Evolutionary conservation across 768 basidiomycete genomes (phyloP), one percentile per base, ranked within the genome.

Genomic region (Phallus indusiatus): DNA sequence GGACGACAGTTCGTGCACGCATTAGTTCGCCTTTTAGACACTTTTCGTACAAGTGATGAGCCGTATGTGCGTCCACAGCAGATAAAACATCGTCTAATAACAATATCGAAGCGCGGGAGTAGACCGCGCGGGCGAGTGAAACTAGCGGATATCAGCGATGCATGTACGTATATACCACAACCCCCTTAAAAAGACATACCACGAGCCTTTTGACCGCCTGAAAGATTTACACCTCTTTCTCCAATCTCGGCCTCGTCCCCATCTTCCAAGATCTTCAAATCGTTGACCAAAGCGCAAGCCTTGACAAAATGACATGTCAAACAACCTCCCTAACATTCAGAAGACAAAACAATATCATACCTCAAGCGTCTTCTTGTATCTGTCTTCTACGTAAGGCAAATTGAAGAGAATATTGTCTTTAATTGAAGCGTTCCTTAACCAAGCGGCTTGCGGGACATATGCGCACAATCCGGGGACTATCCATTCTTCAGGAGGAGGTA

Each of bases 201-300:
- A 66, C 81, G 67, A 6, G 78, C 78, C 59, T 79, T 79, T 65
- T 82, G 81, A 10, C 81, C 81, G 50, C 81, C 81, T 47, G 74
- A 76, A 2, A 81, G 67, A 63, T 78, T 71, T 67, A 89, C 89
- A 22, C 90, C 90, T 34, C 88, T 84, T 73, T 92, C 90, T 18
- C 90, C 90, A 56, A 92, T 91, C 70, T 93, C 90, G 0, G 89
- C 83, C 64, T 88, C 84, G 64, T 93, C 90, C 0, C 90, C 89
- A 64, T 93, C 90, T 67, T 93, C 91, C 16, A 94, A 74, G 57
- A 93, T 90, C 53, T 83, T 80, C 35, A 94, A 75, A 66, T 94
- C 90, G 57, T 76, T 80, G 20, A 85, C 73, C 20, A 94, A 75
- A 0, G 90, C 88, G 60, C 82, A 83, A 48, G 64, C 68, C 64